phyloP scores from a whole-genome alignment of 2,329 filamentous ascomycete species.

The Dothiorella sarmentorum region DNA sequence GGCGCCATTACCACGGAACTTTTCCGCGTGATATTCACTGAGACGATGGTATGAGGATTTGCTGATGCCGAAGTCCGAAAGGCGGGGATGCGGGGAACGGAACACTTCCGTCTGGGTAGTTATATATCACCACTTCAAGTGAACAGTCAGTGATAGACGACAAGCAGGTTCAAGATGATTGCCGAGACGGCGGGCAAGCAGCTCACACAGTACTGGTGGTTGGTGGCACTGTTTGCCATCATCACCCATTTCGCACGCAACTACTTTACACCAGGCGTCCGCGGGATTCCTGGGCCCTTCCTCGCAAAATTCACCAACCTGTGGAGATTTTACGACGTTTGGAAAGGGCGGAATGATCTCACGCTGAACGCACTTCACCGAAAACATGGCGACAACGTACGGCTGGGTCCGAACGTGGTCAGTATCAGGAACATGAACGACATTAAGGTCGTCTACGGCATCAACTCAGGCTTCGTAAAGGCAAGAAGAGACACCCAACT shows the following conservation, averaged over 20 bases:
- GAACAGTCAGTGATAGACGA: neutral
- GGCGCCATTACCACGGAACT: no score
- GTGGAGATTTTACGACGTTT: constrained; percentile 62
- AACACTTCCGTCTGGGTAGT: neutral
- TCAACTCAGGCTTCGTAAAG: constrained; percentile 49
- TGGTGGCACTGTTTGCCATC: neutral
- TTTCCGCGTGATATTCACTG: no score
- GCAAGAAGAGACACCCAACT: neutral
- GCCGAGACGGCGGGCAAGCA: neutral
- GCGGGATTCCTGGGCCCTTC: constrained; percentile 56
- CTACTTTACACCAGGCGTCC: neutral
- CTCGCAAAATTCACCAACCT: constrained; percentile 65
- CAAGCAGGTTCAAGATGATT: neutral
- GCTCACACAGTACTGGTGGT: neutral
- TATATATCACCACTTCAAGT: neutral
- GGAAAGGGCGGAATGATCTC: constrained; percentile 21
- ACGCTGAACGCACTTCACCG: constrained; percentile 52
- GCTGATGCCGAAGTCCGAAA: neutral
- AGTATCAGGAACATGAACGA: constrained; percentile 11
- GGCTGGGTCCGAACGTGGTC: constrained; percentile 76
- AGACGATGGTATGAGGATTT: neutral
- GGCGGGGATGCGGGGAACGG: neutral
- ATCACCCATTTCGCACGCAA: neutral
- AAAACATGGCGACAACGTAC: constrained; percentile 68
- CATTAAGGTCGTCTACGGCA: constrained; percentile 60